Evolutionary conservation across 441 rosid species (phyloP).

Genomic region (Omphalea diandra): DNA sequence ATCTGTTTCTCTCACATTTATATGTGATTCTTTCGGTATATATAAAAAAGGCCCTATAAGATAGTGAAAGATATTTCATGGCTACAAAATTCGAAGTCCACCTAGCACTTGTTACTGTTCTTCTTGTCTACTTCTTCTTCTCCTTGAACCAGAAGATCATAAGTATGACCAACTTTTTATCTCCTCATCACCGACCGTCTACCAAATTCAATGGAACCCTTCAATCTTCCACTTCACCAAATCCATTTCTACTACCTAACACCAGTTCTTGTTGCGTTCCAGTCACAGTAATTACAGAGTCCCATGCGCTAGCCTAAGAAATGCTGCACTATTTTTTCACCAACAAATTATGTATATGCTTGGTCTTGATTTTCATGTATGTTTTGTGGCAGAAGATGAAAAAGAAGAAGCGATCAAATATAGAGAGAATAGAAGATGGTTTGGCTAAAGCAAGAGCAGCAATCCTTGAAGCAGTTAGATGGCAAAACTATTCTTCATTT

Average conservation of each 20-base stretch:
- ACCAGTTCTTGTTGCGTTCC: neutral
- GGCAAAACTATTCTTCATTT: slow-evolving; percentile 33
- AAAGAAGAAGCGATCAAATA: slow-evolving; percentile 16
- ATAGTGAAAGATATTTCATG: neutral
- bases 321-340: too few relatives aligned
- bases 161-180: neutral
- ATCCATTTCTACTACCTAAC: neutral
- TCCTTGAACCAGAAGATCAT: neutral
- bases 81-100: neutral
- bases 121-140: neutral
- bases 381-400: neutral
- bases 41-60: too few relatives aligned
- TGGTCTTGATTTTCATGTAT: neutral
- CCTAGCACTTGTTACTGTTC: neutral
- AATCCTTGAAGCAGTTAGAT: slow-evolving; percentile 44
- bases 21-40: too few relatives aligned
- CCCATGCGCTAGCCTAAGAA: too few relatives aligned
- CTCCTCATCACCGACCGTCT: neutral
- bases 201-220: too few relatives aligned
- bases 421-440: slow-evolving; percentile 45
- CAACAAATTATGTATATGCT: too few relatives aligned
- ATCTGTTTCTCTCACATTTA: too few relatives aligned
- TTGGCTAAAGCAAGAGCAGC: slow-evolving; percentile 57
- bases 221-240: neutral
- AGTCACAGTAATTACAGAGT: neutral